phyloP scores from a whole-genome alignment of 2,329 filamentous ascomycete genomes.

The Aspergillus pseudotamarii region DNA sequence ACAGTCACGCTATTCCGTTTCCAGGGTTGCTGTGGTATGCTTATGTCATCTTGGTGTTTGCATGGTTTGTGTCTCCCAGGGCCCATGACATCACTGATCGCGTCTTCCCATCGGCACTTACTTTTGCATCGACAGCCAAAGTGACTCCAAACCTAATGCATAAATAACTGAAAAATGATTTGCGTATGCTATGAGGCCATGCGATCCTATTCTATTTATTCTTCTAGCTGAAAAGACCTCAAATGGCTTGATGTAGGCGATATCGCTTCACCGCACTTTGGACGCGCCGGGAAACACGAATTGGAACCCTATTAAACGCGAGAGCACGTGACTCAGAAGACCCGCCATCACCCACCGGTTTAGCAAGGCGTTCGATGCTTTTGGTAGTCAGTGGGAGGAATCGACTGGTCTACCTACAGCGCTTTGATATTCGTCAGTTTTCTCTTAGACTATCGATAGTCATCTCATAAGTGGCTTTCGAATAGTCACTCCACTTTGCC shows the following conservation, averaged over 20 bases:
- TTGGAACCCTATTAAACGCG: conserved; percentile 28
- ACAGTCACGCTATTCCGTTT: conserved; percentile 19
- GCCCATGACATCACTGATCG: conserved; percentile 32
- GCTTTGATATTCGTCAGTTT: not conserved
- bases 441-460: not conserved
- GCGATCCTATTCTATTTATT: conserved; percentile 10
- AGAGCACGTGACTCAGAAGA: conserved; percentile 33
- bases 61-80: conserved; percentile 23
- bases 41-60: conserved; percentile 21
- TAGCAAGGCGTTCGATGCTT: conserved; percentile 9
- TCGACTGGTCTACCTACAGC: not conserved
- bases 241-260: not conserved
- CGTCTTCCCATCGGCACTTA: conserved; percentile 26
- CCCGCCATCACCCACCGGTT: conserved; percentile 6
- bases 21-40: conserved; percentile 17
- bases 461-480: not conserved
- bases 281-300: conserved; percentile 27
- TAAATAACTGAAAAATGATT: not conserved
- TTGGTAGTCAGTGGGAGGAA: not conserved
- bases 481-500: not conserved
- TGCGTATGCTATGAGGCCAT: not conserved
- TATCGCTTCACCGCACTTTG: not conserved
- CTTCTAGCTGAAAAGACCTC: not conserved
- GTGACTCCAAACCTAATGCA: not conserved
- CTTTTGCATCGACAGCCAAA: not conserved